Base-by-base conservation (phyloP, 176 grass and related monocot genomes). In the Paspalum notatum region DNA sequence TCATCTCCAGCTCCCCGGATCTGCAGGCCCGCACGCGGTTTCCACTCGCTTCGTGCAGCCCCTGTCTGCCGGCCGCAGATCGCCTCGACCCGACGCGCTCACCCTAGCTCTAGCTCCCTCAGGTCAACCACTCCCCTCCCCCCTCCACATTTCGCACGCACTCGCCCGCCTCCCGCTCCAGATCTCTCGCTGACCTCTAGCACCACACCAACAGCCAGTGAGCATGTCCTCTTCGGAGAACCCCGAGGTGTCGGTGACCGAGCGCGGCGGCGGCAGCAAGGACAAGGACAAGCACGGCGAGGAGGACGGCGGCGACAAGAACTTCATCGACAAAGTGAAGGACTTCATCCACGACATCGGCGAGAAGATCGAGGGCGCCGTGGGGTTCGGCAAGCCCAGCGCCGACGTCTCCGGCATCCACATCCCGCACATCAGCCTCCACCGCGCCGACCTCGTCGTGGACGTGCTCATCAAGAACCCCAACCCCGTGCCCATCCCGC, bases 281-380 rank as follows among this genome's bases (percentile, higher is more conserved):
- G 78, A 82, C 74, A 66, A 81, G 40, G 53, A 73, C 11, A 68
- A 61, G 9, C 70, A 81, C 66, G 86, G 72, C 39, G 46, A 73
- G 8, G 74, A 61, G 9, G 75, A 81, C 66, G 86, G 72, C 45
- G 11, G 57, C 2, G 80, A 81, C 4, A 54, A 70, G 5, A 58
- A 90, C 0, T 98, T 98, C 83, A 77, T 95, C 51, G 96, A 93
- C 0, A 93, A 98, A 82, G 96, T 95, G 3, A 95, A 95, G 84
- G 92, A 93, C 76, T 98, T 98, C 83, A 91, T 98, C 80, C 96
- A 98, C 70, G 92, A 98, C 82, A 93, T 98, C 65, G 90, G 96
- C 0, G 90, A 98, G 78, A 94, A 98, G 84, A 98, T 98, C 65
- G 92, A 98, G 86, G 88, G 79, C 40, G 84, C 90, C 0, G 78